Evolutionary conservation across 2,329 filamentous ascomycete species (phyloP), one percentile per base, ranked within the genome.

Genomic region (Aspergillus sp.): DNA sequence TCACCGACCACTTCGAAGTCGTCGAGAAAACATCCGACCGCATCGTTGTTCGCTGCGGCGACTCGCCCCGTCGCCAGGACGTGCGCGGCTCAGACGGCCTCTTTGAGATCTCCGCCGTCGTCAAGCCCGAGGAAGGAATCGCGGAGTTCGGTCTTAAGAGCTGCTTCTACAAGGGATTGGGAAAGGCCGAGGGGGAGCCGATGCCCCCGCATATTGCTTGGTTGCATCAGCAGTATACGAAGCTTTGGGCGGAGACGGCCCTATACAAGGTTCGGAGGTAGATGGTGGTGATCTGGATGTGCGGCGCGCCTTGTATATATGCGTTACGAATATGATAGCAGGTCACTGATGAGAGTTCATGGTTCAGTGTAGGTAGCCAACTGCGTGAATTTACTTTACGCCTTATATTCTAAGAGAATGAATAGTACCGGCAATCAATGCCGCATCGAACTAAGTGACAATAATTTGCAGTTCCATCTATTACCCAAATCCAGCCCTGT

Each of bases 1-100:
- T 90, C 57, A 88, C 85, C 3, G 87, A 90, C 68, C 88, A 90
- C 71, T 90, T 90, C 67, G 86, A 90, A 70, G 87, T 90, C 0
- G 76, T 90, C 1, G 83, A 86, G 53, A 87, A 87, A 73, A 86
- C 83, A 0, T 76, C 82, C 0, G 80, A 79, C 6, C 77, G 80
- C 11, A 87, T 90, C 58, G 79, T 85, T 1, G 80, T 90, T 21
- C 84, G 88, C 21, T 88, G 84, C 63, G 88, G 88, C 15, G 88
- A 87, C 61, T 84, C 84, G 2, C 88, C 88, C 0, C 77, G 84
- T 21, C 83, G 83, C 45, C 76, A 75, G 45, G 81, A 77, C 0
- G 79, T 83, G 2, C 80, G 88, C 7, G 77, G 80, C 8, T 83
- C 81, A 1, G 88, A 90, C 66, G 88, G 88, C 0, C 75, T 90